Percentiles rank a stretch among this genome's conserved stretches.
phyloP scores from a whole-genome alignment of 2,329 filamentous ascomycete species.

The Pseudohalonectria lignicola region DNA sequence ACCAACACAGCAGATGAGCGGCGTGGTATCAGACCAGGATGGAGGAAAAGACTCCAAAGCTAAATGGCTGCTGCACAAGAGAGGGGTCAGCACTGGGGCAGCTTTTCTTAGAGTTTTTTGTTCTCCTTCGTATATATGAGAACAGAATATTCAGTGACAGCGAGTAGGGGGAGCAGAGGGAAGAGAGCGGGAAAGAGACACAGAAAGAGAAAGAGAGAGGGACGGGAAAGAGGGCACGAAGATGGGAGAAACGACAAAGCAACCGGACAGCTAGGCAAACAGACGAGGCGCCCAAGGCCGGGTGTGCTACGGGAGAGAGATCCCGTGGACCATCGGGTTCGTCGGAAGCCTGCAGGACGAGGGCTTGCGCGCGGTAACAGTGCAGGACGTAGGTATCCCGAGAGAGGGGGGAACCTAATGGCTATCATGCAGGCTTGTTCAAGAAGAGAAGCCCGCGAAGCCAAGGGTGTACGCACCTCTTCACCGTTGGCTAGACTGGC shows the following conservation, averaged over 20 bases:
- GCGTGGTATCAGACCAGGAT: too few relatives aligned
- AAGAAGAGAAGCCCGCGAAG: neutral
- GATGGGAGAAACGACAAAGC: too few relatives aligned
- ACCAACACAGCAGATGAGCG: neutral
- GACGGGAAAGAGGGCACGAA: too few relatives aligned
- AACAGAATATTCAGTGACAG: too few relatives aligned
- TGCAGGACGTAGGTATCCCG: neutral
- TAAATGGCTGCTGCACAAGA: too few relatives aligned
- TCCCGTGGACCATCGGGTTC: neutral
- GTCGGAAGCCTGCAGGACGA: slow-evolving; percentile 5
- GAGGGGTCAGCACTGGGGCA: too few relatives aligned
- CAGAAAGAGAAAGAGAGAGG: neutral
- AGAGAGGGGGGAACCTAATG: neutral
- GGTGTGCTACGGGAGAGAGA: neutral
- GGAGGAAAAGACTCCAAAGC: too few relatives aligned
- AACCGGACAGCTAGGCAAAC: too few relatives aligned
- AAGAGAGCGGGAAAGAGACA: neutral
- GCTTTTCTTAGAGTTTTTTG: too few relatives aligned
- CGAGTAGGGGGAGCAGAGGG: neutral
- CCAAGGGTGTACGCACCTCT: neutral
- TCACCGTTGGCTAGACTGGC: neutral
- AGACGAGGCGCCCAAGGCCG: neutral
- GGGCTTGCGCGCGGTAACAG: neutral
- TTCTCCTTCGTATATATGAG: too few relatives aligned
- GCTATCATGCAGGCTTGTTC: neutral